Evolutionary conservation across 2,329 filamentous ascomycete genomes (phyloP).

Genomic region (Hymenoscyphus repandus): DNA sequence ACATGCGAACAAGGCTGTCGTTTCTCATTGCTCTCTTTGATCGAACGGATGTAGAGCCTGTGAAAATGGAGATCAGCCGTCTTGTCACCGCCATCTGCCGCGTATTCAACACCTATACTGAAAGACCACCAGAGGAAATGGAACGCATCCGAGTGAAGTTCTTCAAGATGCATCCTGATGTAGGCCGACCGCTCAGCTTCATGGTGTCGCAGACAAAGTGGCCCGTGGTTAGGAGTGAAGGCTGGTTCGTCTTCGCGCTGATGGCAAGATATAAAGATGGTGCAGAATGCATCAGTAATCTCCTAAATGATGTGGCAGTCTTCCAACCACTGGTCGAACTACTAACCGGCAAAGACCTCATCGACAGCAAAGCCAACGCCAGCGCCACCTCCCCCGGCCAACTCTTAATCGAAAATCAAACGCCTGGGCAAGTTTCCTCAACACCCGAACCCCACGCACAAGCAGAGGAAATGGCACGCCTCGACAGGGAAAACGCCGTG

Average conservation of each 20-base stretch:
- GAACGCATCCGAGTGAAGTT: slow-evolving; percentile 32
- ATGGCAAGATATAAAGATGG: slow-evolving; percentile 50
- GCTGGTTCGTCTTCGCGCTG: slow-evolving; percentile 57
- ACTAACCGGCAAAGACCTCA: slow-evolving; percentile 41
- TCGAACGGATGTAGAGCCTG: slow-evolving; percentile 47
- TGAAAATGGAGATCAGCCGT: slow-evolving; percentile 54
- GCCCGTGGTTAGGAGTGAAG: slow-evolving; percentile 53
- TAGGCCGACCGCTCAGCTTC: slow-evolving; percentile 39
- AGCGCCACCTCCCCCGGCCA: slow-evolving; percentile 2
- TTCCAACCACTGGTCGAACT: slow-evolving; percentile 41
- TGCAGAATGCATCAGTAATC: slow-evolving; percentile 39
- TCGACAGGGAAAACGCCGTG: slow-evolving; percentile 57
- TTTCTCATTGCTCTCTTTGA: slow-evolving; percentile 37
- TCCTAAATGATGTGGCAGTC: slow-evolving; percentile 40
- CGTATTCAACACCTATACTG: slow-evolving; percentile 42
- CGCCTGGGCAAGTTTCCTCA: slow-evolving; percentile 10
- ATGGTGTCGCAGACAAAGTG: slow-evolving; percentile 54
- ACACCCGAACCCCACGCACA: slow-evolving; percentile 20
- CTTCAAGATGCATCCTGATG: slow-evolving; percentile 28
- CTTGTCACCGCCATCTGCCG: slow-evolving; percentile 49
- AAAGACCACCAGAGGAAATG: slow-evolving; percentile 28
- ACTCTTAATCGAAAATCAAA: slow-evolving; percentile 7
- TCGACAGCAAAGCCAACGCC: slow-evolving; percentile 15
- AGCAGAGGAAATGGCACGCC: slow-evolving; percentile 40
- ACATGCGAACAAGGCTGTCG: slow-evolving; percentile 34